A percentile compares a stretch with the other conserved stretches of the same genome.
These are phyloP conservation scores for Leccinum fuscescens DNA, from an alignment of 1,284 basidiomycete species.

Conservation along the genomic window DNA sequence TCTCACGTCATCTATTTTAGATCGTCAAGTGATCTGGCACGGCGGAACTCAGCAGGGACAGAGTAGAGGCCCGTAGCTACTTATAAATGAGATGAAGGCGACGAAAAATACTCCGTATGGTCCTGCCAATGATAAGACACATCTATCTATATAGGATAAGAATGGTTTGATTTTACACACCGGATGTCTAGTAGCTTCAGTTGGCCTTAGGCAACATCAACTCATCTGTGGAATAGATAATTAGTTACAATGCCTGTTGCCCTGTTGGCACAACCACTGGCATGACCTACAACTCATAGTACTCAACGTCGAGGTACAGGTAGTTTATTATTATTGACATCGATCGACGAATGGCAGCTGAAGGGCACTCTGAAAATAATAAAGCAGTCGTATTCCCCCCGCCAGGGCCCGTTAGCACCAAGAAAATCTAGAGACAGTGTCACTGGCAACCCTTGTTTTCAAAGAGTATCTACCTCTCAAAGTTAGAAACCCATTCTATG, in stretches of 20 bases:
- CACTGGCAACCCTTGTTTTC: not conserved
- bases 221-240: not conserved
- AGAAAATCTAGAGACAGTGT: slow-evolving; percentile 18
- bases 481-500: slow-evolving; percentile 25
- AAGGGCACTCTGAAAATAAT: not conserved
- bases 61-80: not conserved
- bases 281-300: not conserved
- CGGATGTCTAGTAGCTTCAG: not conserved
- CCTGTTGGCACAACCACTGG: too few species aligned
- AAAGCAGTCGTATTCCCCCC: not conserved
- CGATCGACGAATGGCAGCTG: not conserved
- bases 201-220: not conserved
- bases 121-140: not conserved
- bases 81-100: not conserved
- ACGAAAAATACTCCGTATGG: not conserved
- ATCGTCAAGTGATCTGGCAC: not conserved
- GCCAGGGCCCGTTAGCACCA: slow-evolving; percentile 16
- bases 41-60: not conserved
- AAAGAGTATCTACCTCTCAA: slow-evolving; percentile 42
- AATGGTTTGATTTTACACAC: not conserved
- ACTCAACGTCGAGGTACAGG: not conserved
- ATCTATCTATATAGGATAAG: too few species aligned
- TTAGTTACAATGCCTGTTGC: not conserved
- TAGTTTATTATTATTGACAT: not conserved
- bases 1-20: not conserved